These are phyloP conservation scores for Periconia digitata DNA, from an alignment of 2,329 filamentous ascomycete genomes.

Conservation along the genomic window DNA sequence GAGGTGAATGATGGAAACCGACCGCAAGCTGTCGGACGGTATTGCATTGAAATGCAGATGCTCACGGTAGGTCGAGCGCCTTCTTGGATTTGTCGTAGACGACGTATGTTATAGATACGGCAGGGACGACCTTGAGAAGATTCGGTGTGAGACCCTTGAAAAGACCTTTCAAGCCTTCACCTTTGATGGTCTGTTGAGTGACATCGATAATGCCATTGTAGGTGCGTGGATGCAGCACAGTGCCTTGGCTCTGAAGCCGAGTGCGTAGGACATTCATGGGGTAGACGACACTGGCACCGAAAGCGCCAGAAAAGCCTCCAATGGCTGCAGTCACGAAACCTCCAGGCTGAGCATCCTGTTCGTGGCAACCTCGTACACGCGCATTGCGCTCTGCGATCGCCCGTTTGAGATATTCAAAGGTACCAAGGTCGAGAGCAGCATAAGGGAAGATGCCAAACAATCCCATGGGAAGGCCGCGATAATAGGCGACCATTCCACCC, in stretches of 20 bases:
- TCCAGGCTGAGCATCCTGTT: conserved; percentile 74
- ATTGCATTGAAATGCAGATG: neutral
- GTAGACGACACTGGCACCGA: conserved; percentile 92
- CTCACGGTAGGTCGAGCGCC: conserved; percentile 36
- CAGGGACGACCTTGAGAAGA: conserved; percentile 91
- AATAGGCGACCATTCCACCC: conserved; percentile 75
- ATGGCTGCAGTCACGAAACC: conserved; percentile 86
- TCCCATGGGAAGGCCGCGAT: conserved; percentile 91
- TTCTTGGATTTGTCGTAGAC: conserved; percentile 48
- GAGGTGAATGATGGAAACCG: neutral
- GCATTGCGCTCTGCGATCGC: conserved; percentile 71
- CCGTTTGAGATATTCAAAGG: conserved; percentile 89
- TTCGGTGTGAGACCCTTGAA: conserved; percentile 97
- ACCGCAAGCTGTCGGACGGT: neutral
- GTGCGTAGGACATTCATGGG: conserved; percentile 93
- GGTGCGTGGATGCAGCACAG: conserved; percentile 82
- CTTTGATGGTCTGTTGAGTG: conserved; percentile 75
- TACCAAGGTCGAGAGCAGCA: conserved; percentile 92
- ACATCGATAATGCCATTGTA: conserved; percentile 93
- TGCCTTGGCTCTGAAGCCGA: conserved; percentile 90
- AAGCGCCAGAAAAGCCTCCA: conserved; percentile 86
- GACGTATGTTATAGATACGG: conserved; percentile 73
- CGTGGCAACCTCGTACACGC: conserved; percentile 69
- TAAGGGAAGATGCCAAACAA: conserved; percentile 97
- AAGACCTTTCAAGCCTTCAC: conserved; percentile 81